A percentile compares a stretch with the other conserved stretches of the same genome.
Evolutionary conservation across 352 stramenopile genomes (phyloP).

Genomic region (Pythium aristosporum): DNA sequence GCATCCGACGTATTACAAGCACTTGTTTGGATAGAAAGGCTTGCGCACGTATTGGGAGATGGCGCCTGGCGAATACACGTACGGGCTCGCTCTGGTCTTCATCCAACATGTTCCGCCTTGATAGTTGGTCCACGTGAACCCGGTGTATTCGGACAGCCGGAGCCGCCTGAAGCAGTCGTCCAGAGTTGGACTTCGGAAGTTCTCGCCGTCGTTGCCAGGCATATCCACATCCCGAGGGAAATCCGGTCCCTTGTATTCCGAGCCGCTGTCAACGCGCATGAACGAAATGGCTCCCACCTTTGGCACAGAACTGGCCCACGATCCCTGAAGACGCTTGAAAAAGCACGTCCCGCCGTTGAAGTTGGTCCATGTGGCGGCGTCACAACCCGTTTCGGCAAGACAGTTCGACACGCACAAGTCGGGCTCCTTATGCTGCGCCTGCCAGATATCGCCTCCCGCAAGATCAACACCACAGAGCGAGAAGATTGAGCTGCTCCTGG

Average conservation of each 20-base stretch:
- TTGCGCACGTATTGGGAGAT: background rate
- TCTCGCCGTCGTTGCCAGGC: background rate
- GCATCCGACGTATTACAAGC: background rate
- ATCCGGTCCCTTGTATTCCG: constrained; percentile 20
- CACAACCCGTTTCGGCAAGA: background rate
- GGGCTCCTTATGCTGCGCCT: background rate
- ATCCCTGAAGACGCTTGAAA: background rate
- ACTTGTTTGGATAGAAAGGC: background rate
- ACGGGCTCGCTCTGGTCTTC: no score
- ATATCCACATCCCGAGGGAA: constrained; percentile 37
- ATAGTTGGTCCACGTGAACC: background rate
- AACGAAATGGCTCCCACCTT: constrained; percentile 9
- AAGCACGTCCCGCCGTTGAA: constrained; percentile 14
- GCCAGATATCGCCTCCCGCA: constrained; percentile 1
- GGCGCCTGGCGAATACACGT: background rate
- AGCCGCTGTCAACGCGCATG: background rate
- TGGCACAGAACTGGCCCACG: background rate
- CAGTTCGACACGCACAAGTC: constrained; percentile 1
- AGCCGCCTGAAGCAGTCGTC: background rate
- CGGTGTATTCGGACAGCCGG: background rate
- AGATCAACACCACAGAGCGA: constrained; percentile 2
- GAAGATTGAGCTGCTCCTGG: background rate
- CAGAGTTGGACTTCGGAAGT: background rate
- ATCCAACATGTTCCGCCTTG: background rate
- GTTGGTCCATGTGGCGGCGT: constrained; percentile 8